phyloP scores from a whole-genome alignment of 1,284 basidiomycete genomes.

The Naganishia sp. region DNA sequence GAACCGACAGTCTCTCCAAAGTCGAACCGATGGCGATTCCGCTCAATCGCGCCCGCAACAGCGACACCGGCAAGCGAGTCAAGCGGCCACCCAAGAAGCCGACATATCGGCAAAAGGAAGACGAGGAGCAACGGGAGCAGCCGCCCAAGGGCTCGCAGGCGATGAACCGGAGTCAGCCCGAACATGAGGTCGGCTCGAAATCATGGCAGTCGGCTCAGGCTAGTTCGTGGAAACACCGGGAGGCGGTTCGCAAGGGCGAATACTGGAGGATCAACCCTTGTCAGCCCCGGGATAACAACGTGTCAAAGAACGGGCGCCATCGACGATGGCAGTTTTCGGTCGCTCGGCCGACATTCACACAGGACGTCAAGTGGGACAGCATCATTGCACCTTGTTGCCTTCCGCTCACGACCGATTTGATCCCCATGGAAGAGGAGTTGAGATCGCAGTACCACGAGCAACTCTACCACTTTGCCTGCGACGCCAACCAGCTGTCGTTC shows the following conservation, averaged over 20 bases:
- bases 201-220: conserved; percentile 33
- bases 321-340: conserved; percentile 86
- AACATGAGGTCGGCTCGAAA: conserved; percentile 12
- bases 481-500: conserved; percentile 59
- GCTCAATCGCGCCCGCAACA: conserved; percentile 24
- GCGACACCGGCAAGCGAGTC: conserved; percentile 19
- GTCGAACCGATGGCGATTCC: conserved; percentile 32
- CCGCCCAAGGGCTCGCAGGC: conserved; percentile 1
- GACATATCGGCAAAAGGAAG: conserved; percentile 25
- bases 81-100: conserved; percentile 20
- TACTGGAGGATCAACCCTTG: conserved; percentile 47
- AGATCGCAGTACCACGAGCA: conserved; percentile 77
- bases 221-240: conserved; percentile 31
- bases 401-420: conserved; percentile 88
- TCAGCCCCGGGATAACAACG: conserved; percentile 40
- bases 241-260: conserved; percentile 41
- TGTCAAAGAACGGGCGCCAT: conserved; percentile 60
- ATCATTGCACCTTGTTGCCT: conserved; percentile 81
- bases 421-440: conserved; percentile 74
- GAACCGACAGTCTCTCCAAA: conserved; percentile 22
- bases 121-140: conserved; percentile 10
- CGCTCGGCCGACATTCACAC: conserved; percentile 72
- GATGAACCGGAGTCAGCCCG: conserved; percentile 18
- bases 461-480: conserved; percentile 55
- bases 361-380: conserved; percentile 90